phyloP scores from a whole-genome alignment of 1,139 yeast genomes.

The Saccharomycopsis hybrid region DNA sequence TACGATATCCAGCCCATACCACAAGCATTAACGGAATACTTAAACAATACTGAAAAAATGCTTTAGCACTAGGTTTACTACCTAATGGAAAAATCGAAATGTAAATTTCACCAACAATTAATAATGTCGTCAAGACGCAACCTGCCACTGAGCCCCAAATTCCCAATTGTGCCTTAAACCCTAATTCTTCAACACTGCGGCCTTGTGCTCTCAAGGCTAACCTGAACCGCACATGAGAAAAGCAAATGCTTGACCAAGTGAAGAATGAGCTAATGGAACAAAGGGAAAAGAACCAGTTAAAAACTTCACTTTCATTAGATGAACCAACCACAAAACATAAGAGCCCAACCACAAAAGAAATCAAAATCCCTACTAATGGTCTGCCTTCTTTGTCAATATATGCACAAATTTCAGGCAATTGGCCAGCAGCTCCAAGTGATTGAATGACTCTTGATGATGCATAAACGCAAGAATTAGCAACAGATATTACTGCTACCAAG shows the following conservation, averaged over 20 bases:
- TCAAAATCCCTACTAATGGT: slow-evolving; percentile 46
- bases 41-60: slow-evolving; percentile 43
- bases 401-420: slow-evolving; percentile 33
- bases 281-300: slow-evolving; percentile 60
- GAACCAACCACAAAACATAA: slow-evolving; percentile 56
- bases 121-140: slow-evolving; percentile 34
- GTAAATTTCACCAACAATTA: slow-evolving; percentile 44
- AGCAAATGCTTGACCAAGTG: slow-evolving; percentile 49
- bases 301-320: slow-evolving; percentile 43
- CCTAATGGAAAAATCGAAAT: slow-evolving; percentile 42
- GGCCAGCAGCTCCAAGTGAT: slow-evolving; percentile 52
- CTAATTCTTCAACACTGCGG: slow-evolving; percentile 39
- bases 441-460: slow-evolving; percentile 62
- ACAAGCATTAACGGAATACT: slow-evolving; percentile 43
- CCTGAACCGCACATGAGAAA: slow-evolving; percentile 46
- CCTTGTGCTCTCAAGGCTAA: slow-evolving; percentile 43
- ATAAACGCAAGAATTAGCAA: slow-evolving; percentile 60
- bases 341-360: slow-evolving; percentile 49
- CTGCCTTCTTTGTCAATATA: slow-evolving; percentile 53
- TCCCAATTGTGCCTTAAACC: slow-evolving; percentile 44
- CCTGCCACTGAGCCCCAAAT: slow-evolving; percentile 43
- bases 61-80: slow-evolving; percentile 28
- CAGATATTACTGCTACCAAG: slow-evolving; percentile 55
- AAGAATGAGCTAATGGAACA: slow-evolving; percentile 59
- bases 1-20: slow-evolving; percentile 30